Percentiles rank a stretch among this genome's conserved stretches.
phyloP scores from a whole-genome alignment of 2,329 filamentous ascomycete species.

The Fonsecaea monophora region DNA sequence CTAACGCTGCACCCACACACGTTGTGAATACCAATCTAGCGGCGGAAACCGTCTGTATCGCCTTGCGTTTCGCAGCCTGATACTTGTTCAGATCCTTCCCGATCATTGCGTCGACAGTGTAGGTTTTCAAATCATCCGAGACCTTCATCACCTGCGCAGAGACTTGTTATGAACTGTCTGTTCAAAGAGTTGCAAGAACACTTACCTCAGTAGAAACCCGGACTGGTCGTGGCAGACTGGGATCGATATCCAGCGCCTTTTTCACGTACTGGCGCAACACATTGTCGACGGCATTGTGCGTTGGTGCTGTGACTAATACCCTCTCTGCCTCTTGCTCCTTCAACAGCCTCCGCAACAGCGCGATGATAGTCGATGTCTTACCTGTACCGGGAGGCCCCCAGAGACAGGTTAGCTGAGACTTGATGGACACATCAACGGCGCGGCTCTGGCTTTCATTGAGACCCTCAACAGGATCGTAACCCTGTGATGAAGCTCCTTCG shows the following conservation, averaged over 20 bases:
- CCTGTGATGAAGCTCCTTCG: neutral
- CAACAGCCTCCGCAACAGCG: constrained; percentile 48
- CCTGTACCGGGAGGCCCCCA: constrained; percentile 57
- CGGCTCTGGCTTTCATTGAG: constrained; percentile 48
- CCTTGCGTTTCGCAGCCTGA: constrained; percentile 45
- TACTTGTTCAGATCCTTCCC: constrained; percentile 44
- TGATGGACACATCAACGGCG: constrained; percentile 45
- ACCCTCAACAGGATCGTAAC: constrained; percentile 17
- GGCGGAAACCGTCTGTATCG: constrained; percentile 48
- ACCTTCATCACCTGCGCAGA: constrained; percentile 45
- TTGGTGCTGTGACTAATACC: constrained; percentile 53
- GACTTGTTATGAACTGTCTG: neutral
- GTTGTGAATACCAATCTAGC: constrained; percentile 54
- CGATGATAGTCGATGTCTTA: constrained; percentile 54
- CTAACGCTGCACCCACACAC: constrained; percentile 52
- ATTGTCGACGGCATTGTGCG: constrained; percentile 57
- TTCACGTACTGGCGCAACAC: constrained; percentile 48
- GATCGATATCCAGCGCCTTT: constrained; percentile 11
- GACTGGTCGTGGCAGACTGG: constrained; percentile 29
- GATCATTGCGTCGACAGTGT: constrained; percentile 50
- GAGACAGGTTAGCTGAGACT: constrained; percentile 47
- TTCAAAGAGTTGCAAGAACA: constrained; percentile 1
- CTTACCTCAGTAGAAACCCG: constrained; percentile 45
- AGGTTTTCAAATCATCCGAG: constrained; percentile 44
- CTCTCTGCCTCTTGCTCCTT: constrained; percentile 37